Evolutionary conservation across 2,329 filamentous ascomycete genomes (phyloP).

Genomic region (Beauveria rudraprayagi): DNA sequence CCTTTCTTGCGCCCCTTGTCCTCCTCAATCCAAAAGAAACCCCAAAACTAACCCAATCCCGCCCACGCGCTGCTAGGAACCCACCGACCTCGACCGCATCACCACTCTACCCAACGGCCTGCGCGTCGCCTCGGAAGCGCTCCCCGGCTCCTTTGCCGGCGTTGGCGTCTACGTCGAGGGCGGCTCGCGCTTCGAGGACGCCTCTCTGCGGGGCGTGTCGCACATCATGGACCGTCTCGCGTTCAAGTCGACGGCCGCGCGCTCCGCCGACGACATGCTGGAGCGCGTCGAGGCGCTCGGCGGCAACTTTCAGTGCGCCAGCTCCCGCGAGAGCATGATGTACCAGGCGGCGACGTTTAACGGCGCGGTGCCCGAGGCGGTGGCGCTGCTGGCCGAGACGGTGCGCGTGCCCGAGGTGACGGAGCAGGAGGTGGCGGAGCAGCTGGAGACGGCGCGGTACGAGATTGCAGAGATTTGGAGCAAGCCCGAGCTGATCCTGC

Average conservation of each 20-base stretch:
- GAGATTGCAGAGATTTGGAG: slow-evolving; percentile 97
- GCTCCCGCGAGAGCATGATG: slow-evolving; percentile 92
- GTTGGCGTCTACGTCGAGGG: slow-evolving; percentile 95
- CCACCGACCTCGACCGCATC: slow-evolving; percentile 77
- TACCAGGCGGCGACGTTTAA: slow-evolving; percentile 99
- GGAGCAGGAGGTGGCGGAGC: slow-evolving; percentile 76
- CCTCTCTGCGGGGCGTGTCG: slow-evolving; percentile 76
- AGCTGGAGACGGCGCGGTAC: slow-evolving; percentile 86
- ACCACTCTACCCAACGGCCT: slow-evolving; percentile 88
- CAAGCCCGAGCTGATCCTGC: slow-evolving; percentile 91
- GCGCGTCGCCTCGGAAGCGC: slow-evolving; percentile 86
- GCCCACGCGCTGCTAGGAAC: slow-evolving; percentile 42
- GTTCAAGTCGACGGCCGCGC: slow-evolving; percentile 76
- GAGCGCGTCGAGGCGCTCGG: slow-evolving; percentile 82
- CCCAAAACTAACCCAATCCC: neutral
- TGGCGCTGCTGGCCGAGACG: slow-evolving; percentile 84
- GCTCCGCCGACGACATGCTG: slow-evolving; percentile 74
- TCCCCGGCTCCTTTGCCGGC: slow-evolving; percentile 89
- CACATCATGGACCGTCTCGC: slow-evolving; percentile 94
- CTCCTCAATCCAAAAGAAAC: neutral
- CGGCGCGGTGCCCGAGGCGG: slow-evolving; percentile 72
- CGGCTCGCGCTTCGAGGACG: slow-evolving; percentile 87
- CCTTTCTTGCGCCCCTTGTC: neutral
- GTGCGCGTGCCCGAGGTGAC: slow-evolving; percentile 81
- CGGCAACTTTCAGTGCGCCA: slow-evolving; percentile 95